Conservation (phyloP, 768 basidiomycete genomes). For the Tulasnella sp. region DNA sequence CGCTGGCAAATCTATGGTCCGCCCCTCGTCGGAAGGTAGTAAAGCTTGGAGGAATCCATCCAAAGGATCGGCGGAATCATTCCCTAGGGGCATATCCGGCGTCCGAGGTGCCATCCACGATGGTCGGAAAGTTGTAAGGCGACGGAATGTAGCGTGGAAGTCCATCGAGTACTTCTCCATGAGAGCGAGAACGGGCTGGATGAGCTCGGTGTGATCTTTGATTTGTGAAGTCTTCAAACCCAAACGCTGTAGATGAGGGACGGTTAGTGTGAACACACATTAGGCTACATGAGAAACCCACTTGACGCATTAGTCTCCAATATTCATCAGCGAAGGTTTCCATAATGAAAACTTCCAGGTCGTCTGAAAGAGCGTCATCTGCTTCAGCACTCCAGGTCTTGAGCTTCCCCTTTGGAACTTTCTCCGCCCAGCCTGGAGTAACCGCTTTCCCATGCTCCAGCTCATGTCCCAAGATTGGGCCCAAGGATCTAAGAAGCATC, state of each 20-base stretch:
- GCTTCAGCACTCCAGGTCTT: slow-evolving; percentile 52
- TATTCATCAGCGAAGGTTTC: slow-evolving; percentile 54
- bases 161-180: slow-evolving; percentile 70
- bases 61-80: slow-evolving; percentile 5
- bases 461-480: slow-evolving; percentile 83
- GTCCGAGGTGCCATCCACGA: slow-evolving; percentile 14
- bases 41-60: slow-evolving; percentile 24
- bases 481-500: slow-evolving; percentile 61
- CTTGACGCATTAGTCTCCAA: slow-evolving; percentile 56
- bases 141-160: slow-evolving; percentile 77
- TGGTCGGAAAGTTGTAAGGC: slow-evolving; percentile 51
- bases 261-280: background rate
- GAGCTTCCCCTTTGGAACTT: slow-evolving; percentile 39
- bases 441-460: slow-evolving; percentile 38
- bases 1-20: slow-evolving; percentile 34
- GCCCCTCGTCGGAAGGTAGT: slow-evolving; percentile 25
- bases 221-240: slow-evolving; percentile 48
- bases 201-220: slow-evolving; percentile 48
- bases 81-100: slow-evolving; percentile 12
- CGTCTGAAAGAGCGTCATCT: slow-evolving; percentile 36
- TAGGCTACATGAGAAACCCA: slow-evolving; percentile 20
- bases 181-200: slow-evolving; percentile 60
- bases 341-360: slow-evolving; percentile 51
- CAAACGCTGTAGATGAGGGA: slow-evolving; percentile 43
- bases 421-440: slow-evolving; percentile 52